phyloP scores from a whole-genome alignment of 2,329 filamentous ascomycete species.

The Monosporascus sp. region DNA sequence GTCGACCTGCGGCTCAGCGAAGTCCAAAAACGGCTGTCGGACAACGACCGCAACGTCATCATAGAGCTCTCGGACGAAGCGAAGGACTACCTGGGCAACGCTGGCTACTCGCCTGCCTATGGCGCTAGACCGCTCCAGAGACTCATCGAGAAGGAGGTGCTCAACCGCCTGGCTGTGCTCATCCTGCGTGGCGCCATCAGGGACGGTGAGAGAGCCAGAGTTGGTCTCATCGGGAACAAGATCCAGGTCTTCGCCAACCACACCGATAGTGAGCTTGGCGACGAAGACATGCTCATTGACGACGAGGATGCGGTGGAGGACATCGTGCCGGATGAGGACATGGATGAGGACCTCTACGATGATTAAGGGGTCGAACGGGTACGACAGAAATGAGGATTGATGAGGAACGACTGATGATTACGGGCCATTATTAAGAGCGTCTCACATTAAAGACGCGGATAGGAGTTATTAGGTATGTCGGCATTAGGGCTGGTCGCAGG shows the following conservation, averaged over 20 bases:
- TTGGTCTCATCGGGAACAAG: slow-evolving; percentile 74
- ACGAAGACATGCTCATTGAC: slow-evolving; percentile 63
- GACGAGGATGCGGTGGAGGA: slow-evolving; percentile 73
- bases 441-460: no score
- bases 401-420: no score
- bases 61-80: slow-evolving; percentile 81
- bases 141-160: slow-evolving; percentile 93
- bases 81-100: slow-evolving; percentile 85
- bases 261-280: slow-evolving; percentile 50
- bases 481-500: no score
- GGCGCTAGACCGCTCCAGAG: slow-evolving; percentile 83
- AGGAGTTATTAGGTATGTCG: no score
- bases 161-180: slow-evolving; percentile 87
- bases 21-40: slow-evolving; percentile 83
- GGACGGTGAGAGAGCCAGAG: slow-evolving; percentile 78
- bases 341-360: slow-evolving; percentile 54
- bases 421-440: no score
- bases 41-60: slow-evolving; percentile 79
- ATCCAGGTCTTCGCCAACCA: slow-evolving; percentile 84
- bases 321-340: slow-evolving; percentile 47
- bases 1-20: slow-evolving; percentile 84
- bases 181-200: slow-evolving; percentile 79
- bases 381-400: no score
- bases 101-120: slow-evolving; percentile 93
- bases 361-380: no score